Evolutionary conservation across 352 stramenopile species (phyloP), one percentile per base, ranked within the genome.

Genomic region (Hyaloperonospora brassicae): DNA sequence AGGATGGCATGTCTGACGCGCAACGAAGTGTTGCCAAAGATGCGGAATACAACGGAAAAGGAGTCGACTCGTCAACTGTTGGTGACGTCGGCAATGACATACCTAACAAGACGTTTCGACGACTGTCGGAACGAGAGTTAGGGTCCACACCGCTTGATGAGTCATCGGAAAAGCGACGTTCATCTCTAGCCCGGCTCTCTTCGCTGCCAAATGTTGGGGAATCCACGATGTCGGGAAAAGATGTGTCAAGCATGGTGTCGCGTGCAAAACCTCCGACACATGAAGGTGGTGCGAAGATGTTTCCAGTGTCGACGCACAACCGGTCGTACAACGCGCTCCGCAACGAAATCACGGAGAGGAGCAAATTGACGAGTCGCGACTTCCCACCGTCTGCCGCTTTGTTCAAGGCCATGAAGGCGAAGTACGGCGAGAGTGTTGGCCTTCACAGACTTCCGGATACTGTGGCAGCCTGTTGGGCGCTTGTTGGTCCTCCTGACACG

Each of bases 391-490:
- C 83, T n/a, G 80, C 79, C 3, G 81, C 79, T 9, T 51, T 93
- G 38, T 91, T 91, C 55, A 90, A 93, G 61, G 83, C 83, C 2
- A 84, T 93, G 75, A 84, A 83, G 44, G 79, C 70, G 8, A 88
- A 87, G 34, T 93, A 91, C 44, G 83, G 83, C 14, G 79, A 88
- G 35, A 83, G 81, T 27, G 87, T 89, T 23, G 76, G 73, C 7
- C 79, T 89, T 52, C 76, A 89, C 39, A 61, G 75, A 43, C 49
- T 93, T 7, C 83, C 83, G 0, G 77, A 87, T 46, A 90, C 80
- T 2, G 72, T 81, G 0, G 81, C 83, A 14, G 83, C 80, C 0
- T 86, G 75, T 30, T 91, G 83, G 83, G 80, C 80, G 12, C 61
- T 93, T n/a, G 80, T 89, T 38, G 76, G 73, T 14, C 79, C 79